Base-by-base conservation (phyloP, 441 rosid species). In the Corymbia calophylla region DNA sequence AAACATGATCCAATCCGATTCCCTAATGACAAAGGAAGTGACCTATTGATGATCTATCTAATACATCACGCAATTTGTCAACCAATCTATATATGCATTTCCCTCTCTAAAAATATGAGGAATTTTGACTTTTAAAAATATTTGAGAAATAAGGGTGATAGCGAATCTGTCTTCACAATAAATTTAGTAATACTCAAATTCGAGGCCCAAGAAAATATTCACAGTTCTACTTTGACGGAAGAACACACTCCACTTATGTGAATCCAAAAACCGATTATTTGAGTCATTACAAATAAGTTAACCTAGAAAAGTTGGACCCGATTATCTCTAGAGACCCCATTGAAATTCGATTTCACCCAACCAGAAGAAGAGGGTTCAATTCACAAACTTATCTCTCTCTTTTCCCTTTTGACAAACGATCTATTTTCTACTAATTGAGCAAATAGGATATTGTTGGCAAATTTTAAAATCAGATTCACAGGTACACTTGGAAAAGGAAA, bases 91-190 rank as follows among this genome's bases (percentile, higher is more conserved):
- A 58, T 6, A 58, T 58, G 62, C 62, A 58, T 58, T 58, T 58
- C 62, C 29, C 25, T 58, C 25, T 13, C n/a, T 58, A 58, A 58
- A 4, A 23, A 23, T 58, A 58, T 23, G 62, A 10, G 17, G 62
- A 58, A 23, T 58, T 29, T 58, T 58, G 10, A 58, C 10, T 23
- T 58, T 58, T 9, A 29, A 25, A 58, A 58, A 58, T 9, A 23
- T 58, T 58, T 58, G 62, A 58, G 23, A 58, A 58, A 58, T 25
- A 13, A 58, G 14, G 0, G 0, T 25, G n/a, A 23, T 29, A 58
- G 13, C 0, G n/a, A 58, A 29, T 25, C 62, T 13, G 5, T n/a
- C 2, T 58, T 1, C 5, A 58, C 23, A 56, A 56, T 1, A 58
- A 25, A 58, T 1, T 9, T 58, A 13, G 44, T 5, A 39, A 39